Evolutionary conservation across 805 yeast genomes (phyloP).

Genomic region (Pichia exigua): DNA sequence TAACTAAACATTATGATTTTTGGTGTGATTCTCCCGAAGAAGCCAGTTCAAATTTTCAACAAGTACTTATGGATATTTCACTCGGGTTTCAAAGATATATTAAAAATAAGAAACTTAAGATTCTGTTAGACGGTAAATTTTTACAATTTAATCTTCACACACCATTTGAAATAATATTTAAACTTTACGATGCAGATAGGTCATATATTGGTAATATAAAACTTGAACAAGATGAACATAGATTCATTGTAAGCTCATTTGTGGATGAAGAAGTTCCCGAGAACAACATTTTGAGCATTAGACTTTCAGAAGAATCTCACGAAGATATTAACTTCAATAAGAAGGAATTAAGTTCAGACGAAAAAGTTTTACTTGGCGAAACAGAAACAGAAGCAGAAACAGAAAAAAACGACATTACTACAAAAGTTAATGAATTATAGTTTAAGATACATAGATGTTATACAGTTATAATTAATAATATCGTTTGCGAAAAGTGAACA

Average conservation of each 20-base stretch:
- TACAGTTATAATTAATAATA: neutral
- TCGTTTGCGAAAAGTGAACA: neutral
- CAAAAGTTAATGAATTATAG: neutral
- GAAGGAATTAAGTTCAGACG: neutral
- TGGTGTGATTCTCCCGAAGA: neutral
- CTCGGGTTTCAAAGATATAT: slow-evolving; percentile 1
- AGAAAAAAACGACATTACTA: neutral
- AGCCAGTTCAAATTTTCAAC: neutral
- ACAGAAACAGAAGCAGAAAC: neutral
- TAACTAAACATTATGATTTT: slow-evolving; percentile 5
- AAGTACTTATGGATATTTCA: slow-evolving; percentile 2
- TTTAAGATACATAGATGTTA: neutral
- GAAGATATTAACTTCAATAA: neutral
- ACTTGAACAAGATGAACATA: slow-evolving; percentile 10
- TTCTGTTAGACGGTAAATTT: neutral
- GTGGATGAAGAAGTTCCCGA: slow-evolving; percentile 1
- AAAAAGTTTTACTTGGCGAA: neutral
- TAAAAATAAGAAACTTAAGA: neutral
- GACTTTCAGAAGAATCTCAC: neutral
- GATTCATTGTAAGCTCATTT: slow-evolving; percentile 8
- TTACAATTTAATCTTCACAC: neutral
- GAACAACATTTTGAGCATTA: slow-evolving; percentile 6
- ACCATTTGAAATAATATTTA: slow-evolving; percentile 3
- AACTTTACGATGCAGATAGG: slow-evolving; percentile 12
- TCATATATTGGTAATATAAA: slow-evolving; percentile 9